These are phyloP conservation scores for Botrytis hyacinthi DNA, from an alignment of 2,329 filamentous ascomycete genomes.

Conservation along the genomic window DNA sequence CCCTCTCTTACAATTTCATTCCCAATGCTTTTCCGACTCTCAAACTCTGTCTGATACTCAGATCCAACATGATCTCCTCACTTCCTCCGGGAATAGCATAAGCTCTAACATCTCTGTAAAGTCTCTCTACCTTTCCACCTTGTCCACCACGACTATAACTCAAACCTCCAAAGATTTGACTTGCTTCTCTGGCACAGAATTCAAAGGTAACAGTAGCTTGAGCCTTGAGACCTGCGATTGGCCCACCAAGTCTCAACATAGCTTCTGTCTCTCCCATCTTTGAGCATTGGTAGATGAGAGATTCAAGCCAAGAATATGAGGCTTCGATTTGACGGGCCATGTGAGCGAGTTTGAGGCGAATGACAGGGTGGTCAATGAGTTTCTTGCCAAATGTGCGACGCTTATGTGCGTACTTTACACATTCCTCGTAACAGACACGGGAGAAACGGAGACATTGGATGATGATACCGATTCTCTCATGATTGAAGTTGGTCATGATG, in stretches of 20 bases:
- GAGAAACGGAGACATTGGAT: slow-evolving; percentile 96
- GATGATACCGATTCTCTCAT: slow-evolving; percentile 97
- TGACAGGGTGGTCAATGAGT: slow-evolving; percentile 94
- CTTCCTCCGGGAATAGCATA: slow-evolving; percentile 95
- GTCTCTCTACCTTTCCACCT: slow-evolving; percentile 88
- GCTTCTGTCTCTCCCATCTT: slow-evolving; percentile 93
- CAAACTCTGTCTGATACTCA: slow-evolving; percentile 89
- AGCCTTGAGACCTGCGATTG: slow-evolving; percentile 91
- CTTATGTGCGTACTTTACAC: slow-evolving; percentile 96
- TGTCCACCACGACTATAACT: slow-evolving; percentile 92
- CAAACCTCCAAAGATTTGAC: slow-evolving; percentile 94
- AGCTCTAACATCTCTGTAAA: slow-evolving; percentile 92
- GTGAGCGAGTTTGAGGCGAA: slow-evolving; percentile 94
- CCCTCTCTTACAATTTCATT: slow-evolving; percentile 74
- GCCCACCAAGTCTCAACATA: slow-evolving; percentile 91
- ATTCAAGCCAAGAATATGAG: slow-evolving; percentile 95
- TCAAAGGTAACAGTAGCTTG: slow-evolving; percentile 94
- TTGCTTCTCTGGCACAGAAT: slow-evolving; percentile 94
- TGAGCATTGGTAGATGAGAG: slow-evolving; percentile 87
- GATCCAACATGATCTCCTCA: slow-evolving; percentile 98
- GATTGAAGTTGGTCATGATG: slow-evolving; percentile 99
- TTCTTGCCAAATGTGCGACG: slow-evolving; percentile 94
- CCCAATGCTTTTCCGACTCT: slow-evolving; percentile 86
- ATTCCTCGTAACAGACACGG: slow-evolving; percentile 95
- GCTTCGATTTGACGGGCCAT: slow-evolving; percentile 99